Evolutionary conservation across 768 basidiomycete species (phyloP), one percentile per base, ranked within the genome.

Genomic region (Rhodotorula graminis): DNA sequence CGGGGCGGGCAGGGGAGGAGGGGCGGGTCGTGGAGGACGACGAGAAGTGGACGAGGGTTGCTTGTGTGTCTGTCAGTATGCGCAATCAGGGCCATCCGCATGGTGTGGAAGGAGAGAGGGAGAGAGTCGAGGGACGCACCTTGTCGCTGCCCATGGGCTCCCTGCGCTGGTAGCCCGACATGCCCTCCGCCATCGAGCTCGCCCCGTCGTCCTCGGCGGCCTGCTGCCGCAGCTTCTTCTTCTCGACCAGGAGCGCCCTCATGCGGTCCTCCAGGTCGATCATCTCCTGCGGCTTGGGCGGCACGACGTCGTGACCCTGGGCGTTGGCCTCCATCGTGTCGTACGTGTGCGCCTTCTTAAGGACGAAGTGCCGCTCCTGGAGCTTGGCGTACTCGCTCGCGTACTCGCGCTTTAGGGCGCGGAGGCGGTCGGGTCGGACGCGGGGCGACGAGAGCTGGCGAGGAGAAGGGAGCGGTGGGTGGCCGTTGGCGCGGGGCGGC

Each of bases 121-220:
- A 14, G 19, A 55, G 16, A 50, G 50, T 1, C 23, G 15, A 7
- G 21, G 31, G 25, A 60, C 69, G 61, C 42, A 70, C 69, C 61
- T 47, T 68, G 52, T 47, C 29, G 37, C 29, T 33, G 0, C 71
- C 71, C 67, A 72, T 68, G 6, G 71, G 71, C 49, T 61, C 62
- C 67, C 33, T 72, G 31, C 63, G 52, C n/a, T 33, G 33, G 55
- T 65, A 56, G 31, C 55, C 12, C n/a, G 14, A 5, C 52, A 2
- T 25, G 29, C 31, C 56, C 25, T 12, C 44, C 49, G 46, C 42
- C 16, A 1, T 6, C n/a, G 31, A 49, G 18, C 60, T 33, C 31
- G 21, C 21, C 56, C 19, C 27, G n/a, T 31, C 21, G 61, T 33
- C 52, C 47, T 25, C 14, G 11, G 27, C 2, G 29, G 16, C 9